These are phyloP conservation scores for Acer yangbiense DNA, from an alignment of 345 rosid species.

Conservation along the genomic window DNA sequence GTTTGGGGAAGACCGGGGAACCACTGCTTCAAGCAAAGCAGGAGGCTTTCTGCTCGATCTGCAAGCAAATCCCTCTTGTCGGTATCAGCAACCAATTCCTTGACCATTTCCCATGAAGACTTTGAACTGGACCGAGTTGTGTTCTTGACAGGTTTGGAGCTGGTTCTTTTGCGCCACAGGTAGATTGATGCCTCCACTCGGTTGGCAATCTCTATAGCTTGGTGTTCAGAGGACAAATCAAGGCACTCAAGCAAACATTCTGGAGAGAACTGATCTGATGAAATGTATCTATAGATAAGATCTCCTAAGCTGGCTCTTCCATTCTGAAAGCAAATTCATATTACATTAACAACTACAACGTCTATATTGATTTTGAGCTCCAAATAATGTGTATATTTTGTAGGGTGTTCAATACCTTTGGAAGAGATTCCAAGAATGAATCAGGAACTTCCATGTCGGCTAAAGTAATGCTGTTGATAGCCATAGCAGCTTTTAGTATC, in stretches of 20 bases:
- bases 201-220: constrained; percentile 91
- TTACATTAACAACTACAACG: not conserved
- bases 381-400: not conserved
- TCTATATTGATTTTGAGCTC: not conserved
- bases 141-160: constrained; percentile 49
- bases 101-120: constrained; percentile 93
- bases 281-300: constrained; percentile 71
- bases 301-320: constrained; percentile 89
- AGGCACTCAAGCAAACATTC: constrained; percentile 90
- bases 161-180: constrained; percentile 63
- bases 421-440: constrained; percentile 80
- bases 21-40: constrained; percentile 83
- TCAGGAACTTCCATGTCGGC: constrained; percentile 93
- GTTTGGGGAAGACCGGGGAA: constrained; percentile 97
- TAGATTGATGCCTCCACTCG: constrained; percentile 82
- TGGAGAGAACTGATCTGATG: constrained; percentile 83
- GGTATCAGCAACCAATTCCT: constrained; percentile 83
- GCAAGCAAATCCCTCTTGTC: constrained; percentile 87
- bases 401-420: constrained; percentile 55
- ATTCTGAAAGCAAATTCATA: constrained; percentile 58
- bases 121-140: constrained; percentile 48
- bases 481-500: constrained; percentile 97
- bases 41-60: constrained; percentile 84
- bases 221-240: constrained; percentile 91
- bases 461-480: constrained; percentile 79